Percentiles rank a stretch among this genome's conserved stretches.
Evolutionary conservation across 2,329 filamentous ascomycete species (phyloP).

Genomic region (Fusarium graminum): DNA sequence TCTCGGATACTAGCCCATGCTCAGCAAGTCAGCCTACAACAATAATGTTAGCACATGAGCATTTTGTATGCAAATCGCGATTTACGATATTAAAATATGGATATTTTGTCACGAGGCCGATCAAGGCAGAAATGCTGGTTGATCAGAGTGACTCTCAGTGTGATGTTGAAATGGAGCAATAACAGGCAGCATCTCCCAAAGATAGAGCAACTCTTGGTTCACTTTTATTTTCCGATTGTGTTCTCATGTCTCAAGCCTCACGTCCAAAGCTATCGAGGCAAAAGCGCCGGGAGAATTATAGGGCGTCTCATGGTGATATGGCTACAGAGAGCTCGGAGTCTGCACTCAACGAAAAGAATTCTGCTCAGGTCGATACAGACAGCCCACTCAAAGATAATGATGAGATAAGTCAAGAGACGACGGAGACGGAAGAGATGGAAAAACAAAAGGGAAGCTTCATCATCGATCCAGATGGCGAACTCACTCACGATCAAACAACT

Average conservation of each 20-base stretch:
- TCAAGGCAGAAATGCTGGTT: constrained; percentile 31
- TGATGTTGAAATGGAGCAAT: constrained; percentile 1
- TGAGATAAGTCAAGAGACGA: constrained; percentile 13
- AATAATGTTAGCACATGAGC: constrained; percentile 19
- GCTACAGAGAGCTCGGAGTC: constrained; percentile 21
- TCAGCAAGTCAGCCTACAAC: constrained; percentile 28
- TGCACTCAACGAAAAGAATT: constrained; percentile 45
- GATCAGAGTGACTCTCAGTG: constrained; percentile 24
- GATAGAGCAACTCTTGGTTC: constrained; percentile 3
- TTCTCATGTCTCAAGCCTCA: constrained; percentile 36
- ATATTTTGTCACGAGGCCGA: constrained; percentile 33
- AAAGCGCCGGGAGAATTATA: constrained; percentile 31
- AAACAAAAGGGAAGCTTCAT: constrained; percentile 48
- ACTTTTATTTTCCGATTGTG: not conserved
- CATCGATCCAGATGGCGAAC: constrained; percentile 53
- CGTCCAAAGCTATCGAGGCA: constrained; percentile 20
- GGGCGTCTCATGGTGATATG: constrained; percentile 32
- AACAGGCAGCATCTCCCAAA: not conserved
- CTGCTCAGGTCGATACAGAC: constrained; percentile 48
- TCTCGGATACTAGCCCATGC: constrained; percentile 38
- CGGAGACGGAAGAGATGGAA: not conserved
- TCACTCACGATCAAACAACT: constrained; percentile 64
- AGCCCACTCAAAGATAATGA: constrained; percentile 41
- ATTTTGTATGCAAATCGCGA: constrained; percentile 13
- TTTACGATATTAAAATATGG: constrained; percentile 7